A percentile compares a stretch with the other conserved stretches of the same genome.
Conservation (phyloP, 116 monocot species). For the Papilionanthe hybrid region DNA sequence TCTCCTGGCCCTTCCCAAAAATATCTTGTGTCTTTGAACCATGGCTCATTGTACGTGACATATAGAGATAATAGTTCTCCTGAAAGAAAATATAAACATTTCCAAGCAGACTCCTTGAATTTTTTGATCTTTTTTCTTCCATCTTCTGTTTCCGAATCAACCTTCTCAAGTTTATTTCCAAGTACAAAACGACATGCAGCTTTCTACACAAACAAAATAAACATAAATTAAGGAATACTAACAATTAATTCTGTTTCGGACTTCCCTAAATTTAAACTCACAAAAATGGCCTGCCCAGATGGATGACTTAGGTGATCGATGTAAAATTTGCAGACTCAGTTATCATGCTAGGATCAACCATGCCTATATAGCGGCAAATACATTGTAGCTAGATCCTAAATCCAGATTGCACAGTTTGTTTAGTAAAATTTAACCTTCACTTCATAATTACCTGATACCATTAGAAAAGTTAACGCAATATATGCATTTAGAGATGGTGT, state of each 20-base stretch:
- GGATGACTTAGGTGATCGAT: neutral
- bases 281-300: neutral
- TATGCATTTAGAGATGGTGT: too few relatives aligned
- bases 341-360: neutral
- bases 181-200: constrained; percentile 31
- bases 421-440: too few relatives aligned
- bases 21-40: constrained; percentile 71
- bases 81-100: constrained; percentile 62
- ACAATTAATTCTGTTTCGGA: neutral
- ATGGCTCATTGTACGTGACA: constrained; percentile 78
- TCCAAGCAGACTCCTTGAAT: constrained; percentile 80
- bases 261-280: neutral
- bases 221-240: neutral
- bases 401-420: too few relatives aligned
- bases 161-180: constrained; percentile 29
- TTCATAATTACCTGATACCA: too few relatives aligned
- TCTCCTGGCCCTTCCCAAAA: constrained; percentile 92
- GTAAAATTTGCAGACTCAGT: neutral
- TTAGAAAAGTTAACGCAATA: too few relatives aligned
- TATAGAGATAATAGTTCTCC: constrained; percentile 54
- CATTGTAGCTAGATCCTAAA: too few relatives aligned
- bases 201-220: constrained; percentile 19
- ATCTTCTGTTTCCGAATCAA: constrained; percentile 23
- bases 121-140: constrained; percentile 45
- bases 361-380: neutral